Evolutionary conservation across 306 rosid species (phyloP).

Genomic region (Cucurbita moschata): DNA sequence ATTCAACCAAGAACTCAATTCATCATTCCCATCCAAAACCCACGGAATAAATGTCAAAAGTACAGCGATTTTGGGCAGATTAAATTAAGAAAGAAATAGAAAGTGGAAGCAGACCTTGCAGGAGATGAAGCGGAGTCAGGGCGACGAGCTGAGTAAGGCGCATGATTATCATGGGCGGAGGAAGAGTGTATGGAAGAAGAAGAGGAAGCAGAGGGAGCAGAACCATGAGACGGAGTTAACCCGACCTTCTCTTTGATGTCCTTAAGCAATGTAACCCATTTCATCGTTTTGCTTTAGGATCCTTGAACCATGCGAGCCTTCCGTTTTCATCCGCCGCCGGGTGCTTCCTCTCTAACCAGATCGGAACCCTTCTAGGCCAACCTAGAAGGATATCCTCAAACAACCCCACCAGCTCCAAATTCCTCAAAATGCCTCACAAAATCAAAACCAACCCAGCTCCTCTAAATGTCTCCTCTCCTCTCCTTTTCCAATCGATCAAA

Average conservation of each 20-base stretch:
- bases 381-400: conserved; percentile 28
- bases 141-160: conserved; percentile 32
- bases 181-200: conserved; percentile 14
- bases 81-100: not conserved
- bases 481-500: conserved; percentile 19
- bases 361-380: conserved; percentile 35
- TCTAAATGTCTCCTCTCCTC: conserved; percentile 16
- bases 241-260: conserved; percentile 99
- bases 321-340: conserved; percentile 57
- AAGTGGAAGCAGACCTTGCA: conserved; percentile 32
- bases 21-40: not conserved
- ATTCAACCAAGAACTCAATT: not conserved
- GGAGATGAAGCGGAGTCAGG: conserved; percentile 40
- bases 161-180: conserved; percentile 37
- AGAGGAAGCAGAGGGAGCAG: conserved; percentile 17
- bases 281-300: conserved; percentile 72
- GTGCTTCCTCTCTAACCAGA: conserved; percentile 30
- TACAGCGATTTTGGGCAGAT: not conserved
- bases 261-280: conserved; percentile 96
- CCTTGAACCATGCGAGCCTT: conserved; percentile 30
- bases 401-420: conserved; percentile 10
- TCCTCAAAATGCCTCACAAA: conserved; percentile 7
- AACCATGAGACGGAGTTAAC: conserved; percentile 41
- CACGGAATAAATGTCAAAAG: not conserved
- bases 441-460: conserved; percentile 20